A percentile compares a stretch with the other conserved stretches of the same genome.
These are phyloP conservation scores for Diplodia sapinea DNA, from an alignment of 2,329 filamentous ascomycete species.

Conservation along the genomic window DNA sequence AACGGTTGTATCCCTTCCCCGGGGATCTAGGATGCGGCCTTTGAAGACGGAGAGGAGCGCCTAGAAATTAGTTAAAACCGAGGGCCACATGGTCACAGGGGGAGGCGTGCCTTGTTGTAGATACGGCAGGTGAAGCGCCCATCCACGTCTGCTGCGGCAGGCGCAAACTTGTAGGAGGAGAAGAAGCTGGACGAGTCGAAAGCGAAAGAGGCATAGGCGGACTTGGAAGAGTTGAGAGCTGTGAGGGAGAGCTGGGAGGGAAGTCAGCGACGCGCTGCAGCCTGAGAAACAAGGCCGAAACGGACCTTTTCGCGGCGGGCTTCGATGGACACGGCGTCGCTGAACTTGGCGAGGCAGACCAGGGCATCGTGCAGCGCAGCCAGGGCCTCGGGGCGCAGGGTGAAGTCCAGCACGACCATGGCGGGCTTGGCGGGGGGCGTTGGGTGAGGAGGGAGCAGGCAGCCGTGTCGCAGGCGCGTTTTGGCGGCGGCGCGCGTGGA, in stretches of 20 bases:
- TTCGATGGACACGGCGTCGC: conserved; percentile 78
- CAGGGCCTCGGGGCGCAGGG: conserved; percentile 74
- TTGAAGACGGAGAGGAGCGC: conserved; percentile 75
- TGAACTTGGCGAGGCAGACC: conserved; percentile 77
- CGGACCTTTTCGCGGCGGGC: conserved; percentile 70
- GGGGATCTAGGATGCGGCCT: conserved; percentile 66
- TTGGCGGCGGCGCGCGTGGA: conserved; percentile 12
- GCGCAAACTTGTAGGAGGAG: conserved; percentile 70
- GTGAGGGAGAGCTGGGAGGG: conserved; percentile 69
- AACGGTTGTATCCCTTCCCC: conserved; percentile 71
- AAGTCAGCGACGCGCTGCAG: conserved; percentile 33
- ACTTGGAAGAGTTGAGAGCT: conserved; percentile 79
- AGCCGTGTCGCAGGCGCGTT: conserved; percentile 10
- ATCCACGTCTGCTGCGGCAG: conserved; percentile 43
- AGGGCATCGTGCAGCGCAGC: conserved; percentile 74
- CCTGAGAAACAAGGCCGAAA: conserved; percentile 31
- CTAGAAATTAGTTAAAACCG: conserved; percentile 24
- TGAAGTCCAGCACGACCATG: conserved; percentile 68
- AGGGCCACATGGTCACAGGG: neutral
- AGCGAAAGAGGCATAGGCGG: conserved; percentile 75
- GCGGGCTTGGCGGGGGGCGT: neutral
- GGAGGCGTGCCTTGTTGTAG: conserved; percentile 66
- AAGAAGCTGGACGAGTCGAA: conserved; percentile 74
- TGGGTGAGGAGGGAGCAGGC: neutral
- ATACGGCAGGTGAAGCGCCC: conserved; percentile 74